phyloP scores from a whole-genome alignment of 352 stramenopile species.

The Thalassiosira delicatula region DNA sequence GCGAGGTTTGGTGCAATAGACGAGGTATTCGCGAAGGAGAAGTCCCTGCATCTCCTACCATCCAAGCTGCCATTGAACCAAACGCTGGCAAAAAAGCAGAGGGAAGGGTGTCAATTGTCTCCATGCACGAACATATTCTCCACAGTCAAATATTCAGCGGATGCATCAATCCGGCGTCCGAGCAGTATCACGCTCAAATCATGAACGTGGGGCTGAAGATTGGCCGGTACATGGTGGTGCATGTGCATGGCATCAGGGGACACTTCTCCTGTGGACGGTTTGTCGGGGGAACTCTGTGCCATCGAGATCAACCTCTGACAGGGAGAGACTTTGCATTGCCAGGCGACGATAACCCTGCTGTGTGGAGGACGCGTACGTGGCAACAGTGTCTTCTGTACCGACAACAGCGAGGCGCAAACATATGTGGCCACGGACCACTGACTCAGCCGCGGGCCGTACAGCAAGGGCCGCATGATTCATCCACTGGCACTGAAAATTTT shows the following conservation, averaged over 20 bases:
- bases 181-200: constrained; percentile 28
- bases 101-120: constrained; percentile 35
- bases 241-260: constrained; percentile 35
- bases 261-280: constrained; percentile 46
- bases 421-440: constrained; percentile 53
- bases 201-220: constrained; percentile 39
- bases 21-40: constrained; percentile 47
- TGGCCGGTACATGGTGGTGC: constrained; percentile 30
- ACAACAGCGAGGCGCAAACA: constrained; percentile 29
- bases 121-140: constrained; percentile 51
- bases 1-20: constrained; percentile 41
- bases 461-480: constrained; percentile 25
- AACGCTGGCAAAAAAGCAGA: constrained; percentile 2
- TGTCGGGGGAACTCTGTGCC: constrained; percentile 33
- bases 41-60: constrained; percentile 39
- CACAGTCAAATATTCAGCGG: constrained; percentile 38
- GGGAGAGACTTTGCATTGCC: constrained; percentile 48
- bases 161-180: constrained; percentile 38
- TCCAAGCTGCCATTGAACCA: constrained; percentile 45
- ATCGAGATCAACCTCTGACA: constrained; percentile 52
- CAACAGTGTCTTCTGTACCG: constrained; percentile 52
- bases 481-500: constrained; percentile 24
- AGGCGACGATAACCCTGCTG: constrained; percentile 39
- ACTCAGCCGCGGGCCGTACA: too few species aligned
- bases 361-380: constrained; percentile 38